Evolutionary conservation across 257 asterid genomes (phyloP), one percentile per base, ranked within the genome.

Genomic region (Solanum piurae): DNA sequence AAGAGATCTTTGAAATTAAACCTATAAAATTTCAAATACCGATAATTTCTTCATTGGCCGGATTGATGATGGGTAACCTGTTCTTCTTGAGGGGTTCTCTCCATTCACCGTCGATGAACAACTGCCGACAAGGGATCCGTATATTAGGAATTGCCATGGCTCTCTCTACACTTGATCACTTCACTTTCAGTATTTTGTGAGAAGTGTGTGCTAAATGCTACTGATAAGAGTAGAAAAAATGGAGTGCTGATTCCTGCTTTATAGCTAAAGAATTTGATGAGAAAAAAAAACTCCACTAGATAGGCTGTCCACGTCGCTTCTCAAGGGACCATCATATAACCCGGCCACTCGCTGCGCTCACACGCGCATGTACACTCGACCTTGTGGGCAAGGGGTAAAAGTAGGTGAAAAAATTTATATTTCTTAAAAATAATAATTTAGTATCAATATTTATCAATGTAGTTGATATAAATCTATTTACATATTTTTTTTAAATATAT

Each of bases 31-130:
- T 37, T 18, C 46, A 88, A 77, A 44, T 73, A 94, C 99, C 98
- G 33, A 96, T 94, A 13, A 87, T 92, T 89, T 94, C 90, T 90
- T 95, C 98, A 31, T 93, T 94, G 72, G 99, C 89, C n/a, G 99
- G 99, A 40, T 95, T 94, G 91, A 93, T 88, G 83, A 95, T 71
- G 23, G 96, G 93, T 72, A 95, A 77, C 42, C 98, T 96, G 44
- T 95, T 95, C 88, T 92, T 75, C 90, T 90, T 91, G 66, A 92
- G 88, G 66, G 99, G 96, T 27, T 92, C 93, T 86, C 91, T 93
- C 99, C 99, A 96, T 80, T 93, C 94, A 46, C 99, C 99, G 88
- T 92, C 96, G 91, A 96, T 95, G 94, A 94, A 96, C 11, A 96
- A 90, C 86, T 90, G 93, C 12, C 98, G 94, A 60, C 14, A 83